Percentiles rank a stretch among this genome's conserved stretches.
Evolutionary conservation across 2,329 filamentous ascomycete genomes (phyloP).

Genomic region (Diplodia mutila): DNA sequence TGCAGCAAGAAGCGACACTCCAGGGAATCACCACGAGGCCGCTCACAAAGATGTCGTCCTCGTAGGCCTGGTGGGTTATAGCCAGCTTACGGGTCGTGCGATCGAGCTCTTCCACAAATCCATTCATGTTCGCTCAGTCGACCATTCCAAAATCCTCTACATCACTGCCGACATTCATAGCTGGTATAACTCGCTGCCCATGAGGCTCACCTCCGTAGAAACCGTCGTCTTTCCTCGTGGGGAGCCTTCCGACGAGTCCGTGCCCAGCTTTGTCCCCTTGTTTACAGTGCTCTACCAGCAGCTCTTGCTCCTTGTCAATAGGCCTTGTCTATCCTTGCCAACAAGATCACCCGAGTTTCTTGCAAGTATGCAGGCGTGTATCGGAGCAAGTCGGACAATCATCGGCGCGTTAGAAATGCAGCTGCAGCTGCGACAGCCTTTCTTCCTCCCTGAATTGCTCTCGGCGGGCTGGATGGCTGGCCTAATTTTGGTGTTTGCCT

Average conservation of each 20-base stretch:
- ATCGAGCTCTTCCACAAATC: slow-evolving; percentile 27
- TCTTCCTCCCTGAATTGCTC: slow-evolving; percentile 24
- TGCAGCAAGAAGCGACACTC: background rate
- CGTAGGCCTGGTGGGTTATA: slow-evolving; percentile 22
- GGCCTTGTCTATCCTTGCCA: slow-evolving; percentile 22
- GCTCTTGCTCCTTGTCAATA: slow-evolving; percentile 21
- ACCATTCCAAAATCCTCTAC: slow-evolving; percentile 24
- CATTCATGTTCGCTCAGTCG: slow-evolving; percentile 25
- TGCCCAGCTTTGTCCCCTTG: slow-evolving; percentile 21
- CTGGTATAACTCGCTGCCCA: slow-evolving; percentile 24
- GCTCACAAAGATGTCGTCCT: slow-evolving; percentile 21
- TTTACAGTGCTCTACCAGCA: slow-evolving; percentile 26
- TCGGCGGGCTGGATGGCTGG: slow-evolving; percentile 25
- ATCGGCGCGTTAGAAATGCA: slow-evolving; percentile 25
- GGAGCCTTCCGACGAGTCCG: slow-evolving; percentile 1
- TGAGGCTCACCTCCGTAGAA: slow-evolving; percentile 3
- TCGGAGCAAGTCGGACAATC: slow-evolving; percentile 13
- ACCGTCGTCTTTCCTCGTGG: background rate
- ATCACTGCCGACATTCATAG: slow-evolving; percentile 24
- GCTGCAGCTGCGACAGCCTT: slow-evolving; percentile 20
- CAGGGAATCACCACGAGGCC: background rate
- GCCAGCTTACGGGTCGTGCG: slow-evolving; percentile 20
- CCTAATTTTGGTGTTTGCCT: slow-evolving; percentile 23
- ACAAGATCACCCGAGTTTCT: slow-evolving; percentile 18
- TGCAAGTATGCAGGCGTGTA: slow-evolving; percentile 23